phyloP scores from a whole-genome alignment of 2,329 filamentous ascomycete species.

The Chaetomiaceae sp. region DNA sequence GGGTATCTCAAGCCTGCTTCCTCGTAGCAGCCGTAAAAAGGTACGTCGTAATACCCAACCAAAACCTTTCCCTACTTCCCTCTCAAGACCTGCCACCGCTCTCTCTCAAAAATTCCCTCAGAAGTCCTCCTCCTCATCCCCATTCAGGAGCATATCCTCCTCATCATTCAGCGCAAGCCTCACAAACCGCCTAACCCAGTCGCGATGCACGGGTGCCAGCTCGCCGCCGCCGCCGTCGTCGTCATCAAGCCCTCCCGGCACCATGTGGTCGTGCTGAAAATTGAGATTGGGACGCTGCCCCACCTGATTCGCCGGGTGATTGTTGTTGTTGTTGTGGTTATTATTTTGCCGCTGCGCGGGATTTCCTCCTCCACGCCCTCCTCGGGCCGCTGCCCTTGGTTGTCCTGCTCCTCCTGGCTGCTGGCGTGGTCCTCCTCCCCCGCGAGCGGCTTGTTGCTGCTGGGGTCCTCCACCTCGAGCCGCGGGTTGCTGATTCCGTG shows the following conservation, averaged over 20 bases:
- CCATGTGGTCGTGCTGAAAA: too few species aligned
- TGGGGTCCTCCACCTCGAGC: constrained; percentile 17
- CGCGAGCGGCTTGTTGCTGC: constrained; percentile 16
- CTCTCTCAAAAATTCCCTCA: neutral
- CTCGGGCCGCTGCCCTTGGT: constrained; percentile 11
- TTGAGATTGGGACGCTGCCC: constrained; percentile 20
- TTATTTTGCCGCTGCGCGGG: constrained; percentile 25
- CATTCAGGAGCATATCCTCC: constrained; percentile 44
- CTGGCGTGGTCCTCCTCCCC: constrained; percentile 4
- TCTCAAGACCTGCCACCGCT: too few species aligned
- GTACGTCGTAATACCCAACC: neutral
- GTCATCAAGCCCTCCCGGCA: constrained; percentile 1
- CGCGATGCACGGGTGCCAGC: constrained; percentile 45
- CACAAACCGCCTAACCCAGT: constrained; percentile 53
- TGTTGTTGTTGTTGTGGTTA: constrained; percentile 17
- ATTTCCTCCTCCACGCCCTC: constrained; percentile 9
- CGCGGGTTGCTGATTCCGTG: constrained; percentile 8
- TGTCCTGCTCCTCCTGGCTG: neutral
- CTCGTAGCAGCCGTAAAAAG: neutral
- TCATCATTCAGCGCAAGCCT: constrained; percentile 50
- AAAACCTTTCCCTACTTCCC: neutral
- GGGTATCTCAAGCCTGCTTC: neutral
- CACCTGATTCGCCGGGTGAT: constrained; percentile 21
- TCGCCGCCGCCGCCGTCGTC: constrained; percentile 20
- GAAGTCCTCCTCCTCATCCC: constrained; percentile 34